Evolutionary conservation across 2,329 filamentous ascomycete genomes (phyloP).

Genomic region (Ophiostoma pallidulum): DNA sequence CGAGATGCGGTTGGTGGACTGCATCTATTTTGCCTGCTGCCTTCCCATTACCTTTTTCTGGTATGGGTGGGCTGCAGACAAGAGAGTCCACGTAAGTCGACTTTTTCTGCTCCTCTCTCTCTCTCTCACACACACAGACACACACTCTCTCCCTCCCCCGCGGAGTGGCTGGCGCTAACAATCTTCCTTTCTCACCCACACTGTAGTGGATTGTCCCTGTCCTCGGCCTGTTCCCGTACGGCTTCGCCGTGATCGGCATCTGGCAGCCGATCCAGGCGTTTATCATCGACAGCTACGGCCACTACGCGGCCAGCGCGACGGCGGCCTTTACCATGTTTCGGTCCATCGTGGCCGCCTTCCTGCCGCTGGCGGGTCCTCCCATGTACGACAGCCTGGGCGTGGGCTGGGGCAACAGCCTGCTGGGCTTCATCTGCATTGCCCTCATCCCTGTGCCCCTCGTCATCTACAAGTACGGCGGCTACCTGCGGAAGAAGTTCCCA

Average conservation of each 20-base stretch:
- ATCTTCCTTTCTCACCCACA: too few species aligned
- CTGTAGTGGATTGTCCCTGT: constrained; percentile 12
- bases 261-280: constrained; percentile 35
- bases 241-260: constrained; percentile 24
- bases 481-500: constrained; percentile 14
- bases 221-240: constrained; percentile 22
- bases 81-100: constrained; percentile 14
- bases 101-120: not conserved
- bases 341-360: constrained; percentile 42
- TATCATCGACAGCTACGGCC: constrained; percentile 49
- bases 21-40: constrained; percentile 24
- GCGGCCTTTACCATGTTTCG: constrained; percentile 52
- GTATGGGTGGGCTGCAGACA: constrained; percentile 29
- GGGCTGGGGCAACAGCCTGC: constrained; percentile 30
- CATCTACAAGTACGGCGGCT: constrained; percentile 43
- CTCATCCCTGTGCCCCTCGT: constrained; percentile 42
- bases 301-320: constrained; percentile 48
- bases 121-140: too few species aligned
- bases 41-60: constrained; percentile 30
- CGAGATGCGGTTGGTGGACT: constrained; percentile 27
- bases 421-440: constrained; percentile 38
- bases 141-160: too few species aligned
- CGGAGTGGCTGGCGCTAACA: too few species aligned
- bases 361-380: constrained; percentile 45
- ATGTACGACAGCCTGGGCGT: constrained; percentile 49